Base-by-base conservation (phyloP, 352 stramenopile species). In the Globisporangium viniferum region DNA sequence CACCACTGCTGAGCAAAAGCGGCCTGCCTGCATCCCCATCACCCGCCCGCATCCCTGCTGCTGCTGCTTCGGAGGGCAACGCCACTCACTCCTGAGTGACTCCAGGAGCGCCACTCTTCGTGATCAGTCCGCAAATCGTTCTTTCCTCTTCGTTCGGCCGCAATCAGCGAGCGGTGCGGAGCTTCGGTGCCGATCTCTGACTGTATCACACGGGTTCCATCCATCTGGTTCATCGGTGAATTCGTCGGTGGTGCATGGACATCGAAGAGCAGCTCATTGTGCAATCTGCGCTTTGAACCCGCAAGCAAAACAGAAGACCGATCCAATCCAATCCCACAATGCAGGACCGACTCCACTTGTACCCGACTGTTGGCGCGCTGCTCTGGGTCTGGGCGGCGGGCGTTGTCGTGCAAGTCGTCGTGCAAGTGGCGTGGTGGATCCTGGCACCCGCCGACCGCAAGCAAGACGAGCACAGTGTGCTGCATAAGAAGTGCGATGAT, bases 281-380 rank as follows among this genome's bases (percentile, higher is more conserved):
- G 27, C 27, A 36, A 24, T n/a, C 54, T 41, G 54, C 54, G 54
- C 54, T 59, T 27, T 41, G 27, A 59, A n/a, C 29, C 36, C 3
- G 12, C 20, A 49, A 29, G 29, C 29, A 51, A 51, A n/a, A 59
- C 6, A 24, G 10, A 35, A 35, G 10, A 9, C 27, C 41, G 14
- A 8, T n/a, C 5, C 41, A 15, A 20, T 48, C 41, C 41, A 15
- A 48, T 7, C 15, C 3, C 56, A 53, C 3, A 5, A 75, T 86
- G 75, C 18, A 68, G 18, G 76, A 86, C 44, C 68, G 70, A 20
- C 64, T 86, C 60, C 77, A 84, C 48, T 62, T 88, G 70, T 88
- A 82, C 49, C 80, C 80, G 44, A 73, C 77, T 3, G 27, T 69
- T 36, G 64, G 67, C 54, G 64, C 74, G 49, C 63, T 86, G 53